Base-by-base conservation (phyloP, 1,139 yeast species). In the Blastobotrys ciferrii region DNA sequence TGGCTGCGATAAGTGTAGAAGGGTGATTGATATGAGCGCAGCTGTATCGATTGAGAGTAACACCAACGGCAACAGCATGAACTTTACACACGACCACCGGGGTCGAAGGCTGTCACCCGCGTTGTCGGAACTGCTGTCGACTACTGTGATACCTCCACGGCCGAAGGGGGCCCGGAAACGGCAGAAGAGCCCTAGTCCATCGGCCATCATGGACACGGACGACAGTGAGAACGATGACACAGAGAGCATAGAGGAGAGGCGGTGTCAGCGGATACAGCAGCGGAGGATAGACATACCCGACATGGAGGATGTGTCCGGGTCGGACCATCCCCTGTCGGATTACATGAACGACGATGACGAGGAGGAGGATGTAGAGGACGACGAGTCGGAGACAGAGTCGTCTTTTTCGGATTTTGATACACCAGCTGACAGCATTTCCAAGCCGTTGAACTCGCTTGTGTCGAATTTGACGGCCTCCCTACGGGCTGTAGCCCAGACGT, bases 401-500 rank as follows among this genome's bases (percentile, higher is more conserved):
- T 42, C 44, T 17, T 45, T 45, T 6, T 45, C 48, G 7, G 45
- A 42, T 25, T 45, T 33, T 17, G 44, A 40, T 20, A 31, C 37
- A 35, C 50, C 32, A 7, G n/a, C 43, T 14, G 35, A 23, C n/a
- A 20, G 39, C 31, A 12, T 30, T 25, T 15, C 15, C 11, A 33
- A 31, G 38, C 32, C 36, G 25, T 28, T 25, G 32, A 42, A 28
- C 32, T 48, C 60, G 15, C 48, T 62, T 38, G 62, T 61, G n/a
- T 54, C 61, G 3, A 58, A 57, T 40, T 35, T 62, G 38, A 54
- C 62, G 6, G 53, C 58, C n/a, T 59, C 65, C 5, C 44, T 63
- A 38, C 59, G 56, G 49, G 62, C 63, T n/a, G 59, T 59, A 35
- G 66, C 67, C 2, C 52, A 56, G 25, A 54, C 63, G 19, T 54